Evolutionary conservation across 352 stramenopile genomes (phyloP), one percentile per base, ranked within the genome.

Genomic region (Globisporangium paddicum): DNA sequence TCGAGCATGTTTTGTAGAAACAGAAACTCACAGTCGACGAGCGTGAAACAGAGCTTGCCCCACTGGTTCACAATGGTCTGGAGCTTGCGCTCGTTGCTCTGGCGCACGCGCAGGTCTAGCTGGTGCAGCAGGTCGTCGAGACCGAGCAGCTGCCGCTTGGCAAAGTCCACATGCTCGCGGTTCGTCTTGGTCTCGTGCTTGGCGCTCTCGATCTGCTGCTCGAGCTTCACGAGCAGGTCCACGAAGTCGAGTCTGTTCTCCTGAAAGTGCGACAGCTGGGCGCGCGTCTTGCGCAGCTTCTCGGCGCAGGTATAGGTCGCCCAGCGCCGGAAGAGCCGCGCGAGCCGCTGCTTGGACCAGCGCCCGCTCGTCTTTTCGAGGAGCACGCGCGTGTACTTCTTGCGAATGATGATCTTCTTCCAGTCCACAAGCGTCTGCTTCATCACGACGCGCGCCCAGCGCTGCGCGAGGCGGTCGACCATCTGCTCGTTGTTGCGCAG

Each of bases 351-450:
- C 50, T 74, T 83, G 14, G 64, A 60, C 79, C 79, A 87, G 1
- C 79, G 68, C 16, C 63, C 66, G 44, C 72, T 79, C 8, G 75
- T 87, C 58, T 86, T 82, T 25, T 78, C 71, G 0, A 89, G 64
- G 46, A 89, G 58, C 38, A 89, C 79, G 13, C 79, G 75, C 18
- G 79, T 87, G 62, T 87, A 89, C 35, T 89, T 89, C 41, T 86
- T 86, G 44, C 77, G 75, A 16, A 86, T 66, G 44, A 87, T 80
- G 40, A 87, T 80, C 65, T 87, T 86, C 57, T 82, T 83, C 79
- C 79, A 89, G 55, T 89, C 69, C 34, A 77, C 73, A 3, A 89
- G 64, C 2, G 79, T 85, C 59, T 90, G 77, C 16, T 69, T 69
- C 32, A 81, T 69, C 46, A 88, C 53, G 38, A 88, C 42, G 2